Conservation (phyloP, 805 yeast species). For the Teunomyces pallodes region DNA sequence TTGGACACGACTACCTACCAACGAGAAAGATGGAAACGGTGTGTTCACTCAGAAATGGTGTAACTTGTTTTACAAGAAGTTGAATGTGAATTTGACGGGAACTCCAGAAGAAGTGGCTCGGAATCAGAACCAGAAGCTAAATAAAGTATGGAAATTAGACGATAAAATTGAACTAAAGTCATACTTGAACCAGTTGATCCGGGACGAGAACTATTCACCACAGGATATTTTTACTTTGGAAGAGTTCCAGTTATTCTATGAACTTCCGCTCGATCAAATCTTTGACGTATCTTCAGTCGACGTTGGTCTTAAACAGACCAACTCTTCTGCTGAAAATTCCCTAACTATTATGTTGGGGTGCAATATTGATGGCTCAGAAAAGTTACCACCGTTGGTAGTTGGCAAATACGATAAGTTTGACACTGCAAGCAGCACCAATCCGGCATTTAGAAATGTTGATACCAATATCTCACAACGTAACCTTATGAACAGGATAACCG, state of each 20-base stretch:
- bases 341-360: slow-evolving; percentile 60
- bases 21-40: slow-evolving; percentile 60
- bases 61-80: slow-evolving; percentile 43
- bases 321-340: slow-evolving; percentile 38
- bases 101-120: slow-evolving; percentile 22
- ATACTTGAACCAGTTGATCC: slow-evolving; percentile 34
- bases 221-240: slow-evolving; percentile 58
- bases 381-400: slow-evolving; percentile 57
- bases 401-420: slow-evolving; percentile 54
- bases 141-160: slow-evolving; percentile 60
- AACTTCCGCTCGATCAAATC: slow-evolving; percentile 58
- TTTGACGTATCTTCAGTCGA: slow-evolving; percentile 45
- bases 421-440: slow-evolving; percentile 25
- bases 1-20: slow-evolving; percentile 58
- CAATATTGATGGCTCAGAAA: slow-evolving; percentile 62
- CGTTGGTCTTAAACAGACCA: slow-evolving; percentile 39
- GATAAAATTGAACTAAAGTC: slow-evolving; percentile 50
- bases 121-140: slow-evolving; percentile 27
- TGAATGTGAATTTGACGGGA: slow-evolving; percentile 51
- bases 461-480: slow-evolving; percentile 11
- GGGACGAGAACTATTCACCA: slow-evolving; percentile 38
- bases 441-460: slow-evolving; percentile 15
- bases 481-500: slow-evolving; percentile 40
- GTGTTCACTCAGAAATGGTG: slow-evolving; percentile 67
- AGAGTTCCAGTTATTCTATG: slow-evolving; percentile 58